Conservation (phyloP, 306 rosid species). For the Trifolium fragiferum region DNA sequence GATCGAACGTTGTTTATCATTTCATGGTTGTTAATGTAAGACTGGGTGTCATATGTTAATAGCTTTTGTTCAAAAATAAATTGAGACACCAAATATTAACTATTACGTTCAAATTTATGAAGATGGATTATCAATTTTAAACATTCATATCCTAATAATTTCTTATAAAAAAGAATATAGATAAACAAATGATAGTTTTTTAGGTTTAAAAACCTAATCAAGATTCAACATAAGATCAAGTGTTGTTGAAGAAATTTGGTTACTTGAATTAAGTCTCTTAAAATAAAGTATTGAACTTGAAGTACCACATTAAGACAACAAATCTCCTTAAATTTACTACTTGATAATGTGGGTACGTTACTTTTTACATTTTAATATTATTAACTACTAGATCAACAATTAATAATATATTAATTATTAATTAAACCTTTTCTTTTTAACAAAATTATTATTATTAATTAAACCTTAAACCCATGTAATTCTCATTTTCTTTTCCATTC, state of each 20-base stretch:
- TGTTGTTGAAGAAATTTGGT: too few species aligned
- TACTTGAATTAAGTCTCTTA: too few species aligned
- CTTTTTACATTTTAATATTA: neutral
- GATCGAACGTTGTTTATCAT: neutral
- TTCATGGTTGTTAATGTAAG: neutral
- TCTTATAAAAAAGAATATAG: too few species aligned
- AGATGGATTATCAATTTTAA: neutral
- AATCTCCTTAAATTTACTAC: neutral
- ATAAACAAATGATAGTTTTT: too few species aligned
- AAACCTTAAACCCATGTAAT: neutral
- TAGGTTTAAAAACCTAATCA: too few species aligned
- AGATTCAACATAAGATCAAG: too few species aligned
- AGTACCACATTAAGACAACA: neutral
- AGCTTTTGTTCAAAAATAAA: too few species aligned
- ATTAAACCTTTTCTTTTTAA: too few species aligned
- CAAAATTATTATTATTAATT: neutral
- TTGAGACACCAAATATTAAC: too few species aligned
- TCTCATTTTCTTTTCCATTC: neutral
- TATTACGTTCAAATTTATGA: neutral
- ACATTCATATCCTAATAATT: neutral
- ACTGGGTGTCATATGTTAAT: neutral
- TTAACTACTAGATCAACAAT: neutral
- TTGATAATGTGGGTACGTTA: neutral
- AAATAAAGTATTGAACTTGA: too few species aligned
- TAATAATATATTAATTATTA: too few species aligned